Percentiles rank a stretch among this genome's conserved stretches.
Conservation (phyloP, 2,329 filamentous ascomycete genomes). For the Diaporthe amygdali region DNA sequence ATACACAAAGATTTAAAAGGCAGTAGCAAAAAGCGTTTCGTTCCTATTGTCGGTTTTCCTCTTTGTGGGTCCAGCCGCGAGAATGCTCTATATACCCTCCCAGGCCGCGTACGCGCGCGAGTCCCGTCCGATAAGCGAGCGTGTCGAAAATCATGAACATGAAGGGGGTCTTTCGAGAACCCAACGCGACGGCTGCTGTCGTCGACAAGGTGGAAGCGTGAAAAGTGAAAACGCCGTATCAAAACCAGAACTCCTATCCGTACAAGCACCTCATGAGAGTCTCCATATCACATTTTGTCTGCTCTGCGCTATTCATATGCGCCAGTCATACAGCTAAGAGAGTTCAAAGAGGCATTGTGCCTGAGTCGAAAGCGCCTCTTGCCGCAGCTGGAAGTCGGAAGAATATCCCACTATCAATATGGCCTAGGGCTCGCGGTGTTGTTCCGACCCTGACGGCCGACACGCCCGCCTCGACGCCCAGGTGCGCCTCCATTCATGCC, state of each 20-base stretch:
- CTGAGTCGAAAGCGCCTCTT: background rate
- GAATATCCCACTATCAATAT: conserved; percentile 4
- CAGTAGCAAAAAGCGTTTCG: background rate
- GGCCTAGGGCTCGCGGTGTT: conserved; percentile 25
- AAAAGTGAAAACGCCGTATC: conserved; percentile 10
- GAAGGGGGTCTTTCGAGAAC: background rate
- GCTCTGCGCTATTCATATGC: background rate
- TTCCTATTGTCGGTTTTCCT: conserved; percentile 7
- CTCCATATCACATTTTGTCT: background rate
- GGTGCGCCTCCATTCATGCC: conserved; percentile 21
- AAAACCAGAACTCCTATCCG: conserved; percentile 1
- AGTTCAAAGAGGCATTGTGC: background rate
- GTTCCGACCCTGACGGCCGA: conserved; percentile 23
- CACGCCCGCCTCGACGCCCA: conserved; percentile 24
- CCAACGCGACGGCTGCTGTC: background rate
- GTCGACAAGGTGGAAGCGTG: background rate
- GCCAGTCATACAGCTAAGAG: background rate
- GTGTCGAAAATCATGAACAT: background rate
- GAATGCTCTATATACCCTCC: conserved; percentile 16
- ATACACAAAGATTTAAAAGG: background rate
- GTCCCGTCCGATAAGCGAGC: conserved; percentile 4
- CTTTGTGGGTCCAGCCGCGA: conserved; percentile 6
- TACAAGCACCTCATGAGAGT: conserved; percentile 7
- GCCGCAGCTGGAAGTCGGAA: background rate
- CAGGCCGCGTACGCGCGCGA: background rate